phyloP scores from a whole-genome alignment of 1,284 basidiomycete genomes.

The Austroboletus novae-zelandiae region DNA sequence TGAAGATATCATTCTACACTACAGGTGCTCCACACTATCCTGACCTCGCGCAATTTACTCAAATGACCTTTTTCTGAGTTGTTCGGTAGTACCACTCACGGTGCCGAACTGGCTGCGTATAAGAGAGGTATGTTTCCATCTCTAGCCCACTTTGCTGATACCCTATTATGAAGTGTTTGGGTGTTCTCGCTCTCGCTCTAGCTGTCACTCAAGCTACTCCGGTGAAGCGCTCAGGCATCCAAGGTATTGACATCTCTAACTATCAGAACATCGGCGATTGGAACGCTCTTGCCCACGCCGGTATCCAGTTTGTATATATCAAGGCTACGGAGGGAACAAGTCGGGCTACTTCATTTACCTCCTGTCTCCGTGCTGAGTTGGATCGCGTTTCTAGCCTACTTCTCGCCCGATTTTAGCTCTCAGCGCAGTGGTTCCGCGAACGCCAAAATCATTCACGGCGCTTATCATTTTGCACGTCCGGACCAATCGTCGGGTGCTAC shows the following conservation, averaged over 20 bases:
- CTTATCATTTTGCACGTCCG: constrained; percentile 54
- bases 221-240: constrained; percentile 37
- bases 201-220: constrained; percentile 14
- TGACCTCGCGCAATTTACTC: too few relatives aligned
- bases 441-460: constrained; percentile 48
- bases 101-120: neutral
- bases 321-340: constrained; percentile 69
- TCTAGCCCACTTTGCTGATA: neutral
- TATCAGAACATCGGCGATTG: constrained; percentile 56
- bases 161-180: neutral
- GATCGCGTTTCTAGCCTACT: constrained; percentile 24
- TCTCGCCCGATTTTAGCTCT: constrained; percentile 37
- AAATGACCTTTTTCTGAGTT: too few relatives aligned
- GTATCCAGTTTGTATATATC: constrained; percentile 61
- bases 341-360: constrained; percentile 22
- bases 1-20: too few relatives aligned
- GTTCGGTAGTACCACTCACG: too few relatives aligned
- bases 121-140: neutral
- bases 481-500: constrained; percentile 40
- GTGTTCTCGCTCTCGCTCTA: neutral
- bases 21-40: too few relatives aligned
- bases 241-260: constrained; percentile 57
- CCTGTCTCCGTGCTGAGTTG: neutral
- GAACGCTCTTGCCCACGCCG: constrained; percentile 52
- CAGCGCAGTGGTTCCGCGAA: constrained; percentile 47